Base-by-base conservation (phyloP, 352 stramenopile species). In the Phytophthora sansomeana region DNA sequence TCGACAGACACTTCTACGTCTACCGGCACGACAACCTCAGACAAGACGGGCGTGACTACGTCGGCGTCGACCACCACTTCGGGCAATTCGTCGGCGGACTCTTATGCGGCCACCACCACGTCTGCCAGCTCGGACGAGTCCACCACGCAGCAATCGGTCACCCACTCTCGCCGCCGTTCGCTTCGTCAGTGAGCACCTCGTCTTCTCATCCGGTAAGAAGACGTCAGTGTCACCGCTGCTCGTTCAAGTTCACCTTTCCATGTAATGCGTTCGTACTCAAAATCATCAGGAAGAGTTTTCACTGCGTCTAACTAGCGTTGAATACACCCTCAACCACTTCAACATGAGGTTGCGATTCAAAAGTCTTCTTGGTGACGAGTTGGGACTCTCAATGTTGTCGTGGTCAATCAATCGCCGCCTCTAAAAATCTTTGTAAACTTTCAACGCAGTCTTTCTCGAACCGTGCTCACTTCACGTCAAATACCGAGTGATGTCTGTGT, bases 61-160 rank as follows among this genome's bases (percentile, higher is more conserved):
- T n/a, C n/a, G n/a, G n/a, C 63, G 11, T 43, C 62, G 4, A 7
- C 56, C 21, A 57, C 29, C 28, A 42, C 36, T 10, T 63, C 62
- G 24, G 48, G 52, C 36, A 73, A 44, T 6, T 73, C 65, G 8
- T 68, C 57, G 35, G 42, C 42, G 33, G 64, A 72, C 44, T 58
- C 56, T 32, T 67, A 67, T 38, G 29, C 58, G 4, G 35, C 43
- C 35, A 58, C 51, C 10, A 58, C 51, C n/a, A n/a, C n/a, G 24
- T 48, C 50, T 5, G 5, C 32, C 24, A 58, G n/a, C 36, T 67
- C 50, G 42, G 49, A 58, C 10, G 33, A 67, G 9, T 67, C 63
- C 17, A 67, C 62, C 26, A 60, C 62, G 39, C 62, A 70, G 32
- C 59, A 67, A 43, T 63, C 60, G 51, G 54, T 47, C 47, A 64